Evolutionary conservation across 352 stramenopile genomes (phyloP), one percentile per base, ranked within the genome.

Genomic region (Phytophthora nicotianae): DNA sequence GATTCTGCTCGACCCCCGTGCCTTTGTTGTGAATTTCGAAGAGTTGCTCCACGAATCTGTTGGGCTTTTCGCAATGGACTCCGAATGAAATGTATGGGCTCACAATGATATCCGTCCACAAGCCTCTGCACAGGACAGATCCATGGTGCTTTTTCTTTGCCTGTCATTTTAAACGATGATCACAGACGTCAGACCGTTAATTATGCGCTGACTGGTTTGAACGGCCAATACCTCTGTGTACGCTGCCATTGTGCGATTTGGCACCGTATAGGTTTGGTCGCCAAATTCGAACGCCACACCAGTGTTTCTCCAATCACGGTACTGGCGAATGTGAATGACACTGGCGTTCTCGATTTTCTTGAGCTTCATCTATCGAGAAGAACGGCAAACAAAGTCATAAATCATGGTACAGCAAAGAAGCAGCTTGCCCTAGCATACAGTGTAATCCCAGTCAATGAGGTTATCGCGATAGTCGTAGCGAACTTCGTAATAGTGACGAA

Each of bases 371-470:
- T 94, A 58, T 52, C 23, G 17, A 14, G 8, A 5, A 67, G 14
- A 50, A 13, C 20, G 20, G 41, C 23, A 29, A 48, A 3, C n/a
- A 17, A 8, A 16, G 24, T 50, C 21, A 50, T 3, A 19, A 11
- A 11, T 33, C 20, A 17, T 20, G 3, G 27, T 40, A 23, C 23
- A 21, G 16, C 29, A n/a, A 32, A 49, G 13, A 21, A 41, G 2
- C 29, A 29, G 27, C 8, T 27, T 26, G 26, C 6, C n/a, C 21
- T 33, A 23, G 53, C 70, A 35, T 49, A 90, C 86, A 24, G 85
- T 93, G 80, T 98, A 98, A 69, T 98, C 96, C 95, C 95, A 98
- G 65, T 98, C 96, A 46, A 97, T 86, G 60, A 98, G 70, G 52
- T 96, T 97, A 45, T 92, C 81, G 20, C 92, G 84, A 71, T 94